Percentiles rank a stretch among this genome's conserved stretches.
phyloP scores from a whole-genome alignment of 441 rosid genomes.

The Cnidoscolus chayamansa region DNA sequence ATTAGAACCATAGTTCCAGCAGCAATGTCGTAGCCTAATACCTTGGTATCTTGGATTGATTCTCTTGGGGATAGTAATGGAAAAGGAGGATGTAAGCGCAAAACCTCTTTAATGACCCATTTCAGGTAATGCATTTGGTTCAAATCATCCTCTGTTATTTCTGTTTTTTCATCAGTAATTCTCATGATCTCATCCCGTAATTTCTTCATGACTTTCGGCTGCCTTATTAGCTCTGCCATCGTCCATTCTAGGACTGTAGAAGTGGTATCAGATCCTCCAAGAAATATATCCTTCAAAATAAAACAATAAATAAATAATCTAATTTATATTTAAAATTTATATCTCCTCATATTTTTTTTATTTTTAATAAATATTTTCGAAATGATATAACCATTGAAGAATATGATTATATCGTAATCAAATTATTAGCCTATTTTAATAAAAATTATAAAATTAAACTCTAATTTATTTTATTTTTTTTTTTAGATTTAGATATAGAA shows the following conservation, averaged over 20 bases:
- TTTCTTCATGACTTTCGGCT: slow-evolving; percentile 39
- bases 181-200: slow-evolving; percentile 44
- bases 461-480: too few species aligned
- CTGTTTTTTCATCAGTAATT: slow-evolving; percentile 20
- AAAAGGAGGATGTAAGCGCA: slow-evolving; percentile 37
- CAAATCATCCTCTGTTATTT: slow-evolving; percentile 33
- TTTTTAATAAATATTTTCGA: too few species aligned
- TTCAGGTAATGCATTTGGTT: slow-evolving; percentile 38
- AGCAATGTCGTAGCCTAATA: slow-evolving; percentile 33
- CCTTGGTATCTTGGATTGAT: slow-evolving; percentile 30
- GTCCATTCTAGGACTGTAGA: slow-evolving; percentile 57
- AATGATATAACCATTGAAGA: too few species aligned
- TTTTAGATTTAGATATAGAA: too few species aligned
- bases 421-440: too few species aligned
- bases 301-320: too few species aligned
- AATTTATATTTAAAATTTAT: too few species aligned
- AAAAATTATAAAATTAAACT: too few species aligned
- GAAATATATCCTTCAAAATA: slow-evolving; percentile 31
- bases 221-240: slow-evolving; percentile 54
- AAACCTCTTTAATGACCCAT: slow-evolving; percentile 42
- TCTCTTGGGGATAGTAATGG: slow-evolving; percentile 40
- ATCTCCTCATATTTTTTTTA: too few species aligned
- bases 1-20: slow-evolving; percentile 38
- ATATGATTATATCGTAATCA: too few species aligned
- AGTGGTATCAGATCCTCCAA: slow-evolving; percentile 46